These are phyloP conservation scores for Talaromyces thailandensis DNA, from an alignment of 495 filamentous ascomycete genomes.

Conservation along the genomic window DNA sequence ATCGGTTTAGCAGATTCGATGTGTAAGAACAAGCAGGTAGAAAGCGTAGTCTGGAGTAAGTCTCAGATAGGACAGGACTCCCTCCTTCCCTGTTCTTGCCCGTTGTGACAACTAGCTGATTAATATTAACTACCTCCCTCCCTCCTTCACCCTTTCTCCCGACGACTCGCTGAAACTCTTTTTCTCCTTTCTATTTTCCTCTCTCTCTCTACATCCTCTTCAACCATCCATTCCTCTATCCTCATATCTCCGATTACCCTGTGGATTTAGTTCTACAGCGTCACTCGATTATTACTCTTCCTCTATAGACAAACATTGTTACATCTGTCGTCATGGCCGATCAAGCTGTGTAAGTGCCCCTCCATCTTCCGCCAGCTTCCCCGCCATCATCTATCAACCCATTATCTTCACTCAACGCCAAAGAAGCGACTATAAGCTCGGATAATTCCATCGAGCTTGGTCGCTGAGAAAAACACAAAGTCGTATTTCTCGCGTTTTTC, in stretches of 20 bases:
- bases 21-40: not conserved
- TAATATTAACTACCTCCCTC: not conserved
- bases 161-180: constrained; percentile 10
- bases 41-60: not conserved
- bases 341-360: constrained; percentile 49
- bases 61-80: not conserved
- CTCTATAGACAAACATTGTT: not conserved
- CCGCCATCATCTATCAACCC: not conserved
- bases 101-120: not conserved
- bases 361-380: constrained; percentile 7
- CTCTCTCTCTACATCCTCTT: constrained; percentile 12
- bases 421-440: not conserved
- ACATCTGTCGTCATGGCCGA: constrained; percentile 33
- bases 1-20: not conserved
- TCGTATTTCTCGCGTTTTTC: not conserved
- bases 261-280: constrained; percentile 1
- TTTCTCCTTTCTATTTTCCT: constrained; percentile 17
- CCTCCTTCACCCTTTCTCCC: constrained; percentile 8
- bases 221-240: constrained; percentile 6
- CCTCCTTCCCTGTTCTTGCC: not conserved
- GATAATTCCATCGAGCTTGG: not conserved
- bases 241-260: not conserved
- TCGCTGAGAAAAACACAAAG: constrained; percentile 2
- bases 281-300: not conserved
- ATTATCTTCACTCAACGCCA: not conserved